phyloP scores from a whole-genome alignment of 768 basidiomycete genomes.

The Ramaria rubella region DNA sequence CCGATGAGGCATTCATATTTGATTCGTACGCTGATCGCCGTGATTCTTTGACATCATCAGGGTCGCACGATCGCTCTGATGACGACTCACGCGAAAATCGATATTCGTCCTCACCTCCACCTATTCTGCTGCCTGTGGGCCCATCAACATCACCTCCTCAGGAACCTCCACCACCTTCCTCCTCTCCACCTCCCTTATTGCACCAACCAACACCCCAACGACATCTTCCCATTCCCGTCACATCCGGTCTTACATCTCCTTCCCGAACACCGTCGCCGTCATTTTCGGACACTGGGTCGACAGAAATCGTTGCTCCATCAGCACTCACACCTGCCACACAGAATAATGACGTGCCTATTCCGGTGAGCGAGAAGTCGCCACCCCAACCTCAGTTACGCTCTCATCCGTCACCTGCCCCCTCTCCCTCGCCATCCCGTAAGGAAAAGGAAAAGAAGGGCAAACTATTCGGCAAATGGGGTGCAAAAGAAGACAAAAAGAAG shows the following conservation, averaged over 20 bases:
- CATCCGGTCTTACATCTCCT: constrained; percentile 25
- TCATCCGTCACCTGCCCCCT: constrained; percentile 24
- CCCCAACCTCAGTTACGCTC: constrained; percentile 20
- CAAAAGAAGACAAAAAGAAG: constrained; percentile 60
- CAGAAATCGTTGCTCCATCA: constrained; percentile 27
- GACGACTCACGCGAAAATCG: background rate
- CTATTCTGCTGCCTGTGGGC: constrained; percentile 20
- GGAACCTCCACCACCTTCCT: constrained; percentile 3
- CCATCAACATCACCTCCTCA: constrained; percentile 10
- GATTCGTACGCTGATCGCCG: constrained; percentile 61
- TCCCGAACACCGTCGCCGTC: constrained; percentile 50
- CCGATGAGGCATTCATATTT: constrained; percentile 76
- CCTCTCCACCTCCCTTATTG: background rate
- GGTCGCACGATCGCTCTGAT: constrained; percentile 6
- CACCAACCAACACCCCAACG: constrained; percentile 10
- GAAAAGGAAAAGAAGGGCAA: constrained; percentile 69
- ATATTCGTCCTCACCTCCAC: constrained; percentile 27
- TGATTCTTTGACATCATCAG: constrained; percentile 13
- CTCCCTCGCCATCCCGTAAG: constrained; percentile 26
- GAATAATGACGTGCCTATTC: background rate
- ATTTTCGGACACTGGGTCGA: constrained; percentile 5
- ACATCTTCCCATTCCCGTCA: constrained; percentile 18
- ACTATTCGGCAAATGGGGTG: constrained; percentile 59
- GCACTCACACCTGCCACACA: constrained; percentile 7
- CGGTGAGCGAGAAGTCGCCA: constrained; percentile 23